Evolutionary conservation across 2,329 filamentous ascomycete genomes (phyloP).

Genomic region (Neofusicoccum sp.): DNA sequence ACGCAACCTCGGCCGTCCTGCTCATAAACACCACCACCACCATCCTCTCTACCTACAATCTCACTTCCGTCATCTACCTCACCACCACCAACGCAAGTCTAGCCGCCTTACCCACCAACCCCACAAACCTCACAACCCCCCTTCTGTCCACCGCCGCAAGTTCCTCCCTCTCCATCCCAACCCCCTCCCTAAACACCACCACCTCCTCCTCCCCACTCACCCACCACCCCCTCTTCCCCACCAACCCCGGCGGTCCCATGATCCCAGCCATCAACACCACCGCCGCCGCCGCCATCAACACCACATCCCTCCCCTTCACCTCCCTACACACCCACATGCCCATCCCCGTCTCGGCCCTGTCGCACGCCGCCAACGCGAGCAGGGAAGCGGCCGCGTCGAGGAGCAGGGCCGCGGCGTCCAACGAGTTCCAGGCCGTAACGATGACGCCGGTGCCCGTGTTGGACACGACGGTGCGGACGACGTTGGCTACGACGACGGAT

Average conservation of each 20-base stretch:
- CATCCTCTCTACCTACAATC: background rate
- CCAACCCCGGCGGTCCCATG: background rate
- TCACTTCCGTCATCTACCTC: background rate
- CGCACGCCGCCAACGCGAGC: background rate
- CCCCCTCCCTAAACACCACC: background rate
- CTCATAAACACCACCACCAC: background rate
- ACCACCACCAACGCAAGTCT: background rate
- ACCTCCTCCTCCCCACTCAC: background rate
- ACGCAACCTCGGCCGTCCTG: background rate
- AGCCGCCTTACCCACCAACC: background rate
- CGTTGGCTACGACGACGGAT: background rate
- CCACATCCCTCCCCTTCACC: background rate
- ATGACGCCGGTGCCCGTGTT: no score
- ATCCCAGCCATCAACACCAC: background rate
- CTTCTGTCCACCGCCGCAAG: background rate
- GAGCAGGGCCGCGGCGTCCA: no score
- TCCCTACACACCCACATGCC: slow-evolving; percentile 6
- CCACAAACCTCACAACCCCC: background rate
- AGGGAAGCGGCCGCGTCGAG: background rate
- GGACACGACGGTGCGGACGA: background rate
- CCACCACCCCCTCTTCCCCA: background rate
- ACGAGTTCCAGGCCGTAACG: no score
- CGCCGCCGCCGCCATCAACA: background rate
- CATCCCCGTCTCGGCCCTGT: background rate
- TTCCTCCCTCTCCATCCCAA: no score